Base-by-base conservation (phyloP, 2,329 filamentous ascomycete genomes). In the Fusarium irregulare region DNA sequence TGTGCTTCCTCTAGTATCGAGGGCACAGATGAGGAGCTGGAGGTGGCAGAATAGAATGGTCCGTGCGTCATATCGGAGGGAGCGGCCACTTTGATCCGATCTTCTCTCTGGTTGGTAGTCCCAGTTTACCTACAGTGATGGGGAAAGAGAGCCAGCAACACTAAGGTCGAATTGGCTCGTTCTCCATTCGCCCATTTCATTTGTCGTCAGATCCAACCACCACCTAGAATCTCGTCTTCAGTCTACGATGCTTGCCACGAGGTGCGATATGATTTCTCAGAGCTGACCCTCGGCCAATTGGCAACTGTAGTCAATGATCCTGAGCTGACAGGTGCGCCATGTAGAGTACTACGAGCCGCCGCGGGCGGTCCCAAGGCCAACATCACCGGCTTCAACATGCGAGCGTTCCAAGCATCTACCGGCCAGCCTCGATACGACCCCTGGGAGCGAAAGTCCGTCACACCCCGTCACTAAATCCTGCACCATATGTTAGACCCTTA, bases 341-440 rank as follows among this genome's bases (percentile, higher is more conserved):
- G 63, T 70, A 83, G 81, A 77, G 75, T 80, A 80, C 82, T 88
- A 80, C 83, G 86, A 77, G 83, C 84, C 77, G 83, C 85, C 77
- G 76, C 80, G 64, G 80, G 83, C 77, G 82, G 82, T 78, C 80
- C 81, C 75, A 87, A 87, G 84, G 86, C 88, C 78, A 94, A 93
- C 87, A 89, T 97, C 82, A 98, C 95, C 76, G 95, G 95, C 83
- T 98, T 98, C 87, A 91, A 96, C 84, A 87, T 93, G 77, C 89
- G 89, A 80, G 92, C 93, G 82, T 91, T 94, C 82, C 92, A 89
- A 79, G 89, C 88, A 70, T 86, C 94, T 47, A 85, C 92, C 74
- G 88, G 89, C 70, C 86, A 83, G 71, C 84, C 85, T 61, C 81
- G 83, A 79, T 88, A 90, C 80, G 89, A 92, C 72, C 89, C 89